These are phyloP conservation scores for Sclerospora graminicola DNA, from an alignment of 352 stramenopile genomes.

Conservation along the genomic window DNA sequence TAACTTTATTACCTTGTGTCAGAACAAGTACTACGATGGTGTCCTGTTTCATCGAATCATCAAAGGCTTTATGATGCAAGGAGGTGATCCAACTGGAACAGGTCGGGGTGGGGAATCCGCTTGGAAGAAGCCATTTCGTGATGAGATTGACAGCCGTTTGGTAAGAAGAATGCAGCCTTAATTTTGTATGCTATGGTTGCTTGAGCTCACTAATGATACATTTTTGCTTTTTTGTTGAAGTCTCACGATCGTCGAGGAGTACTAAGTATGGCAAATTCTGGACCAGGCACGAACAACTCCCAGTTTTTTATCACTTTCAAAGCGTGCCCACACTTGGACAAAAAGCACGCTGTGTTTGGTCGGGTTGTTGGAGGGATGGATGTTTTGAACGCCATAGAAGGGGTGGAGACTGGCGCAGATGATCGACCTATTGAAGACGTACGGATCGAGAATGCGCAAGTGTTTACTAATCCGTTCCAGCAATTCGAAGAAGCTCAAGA, in stretches of 20 bases:
- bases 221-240: conserved; percentile 16
- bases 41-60: conserved; percentile 95
- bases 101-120: conserved; percentile 90
- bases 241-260: conserved; percentile 86
- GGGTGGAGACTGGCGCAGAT: conserved; percentile 52
- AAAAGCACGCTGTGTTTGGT: conserved; percentile 97
- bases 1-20: conserved; percentile 95
- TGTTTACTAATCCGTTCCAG: conserved; percentile 87
- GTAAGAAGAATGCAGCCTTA: conserved; percentile 17
- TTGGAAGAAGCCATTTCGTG: conserved; percentile 90
- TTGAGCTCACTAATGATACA: conserved; percentile 2
- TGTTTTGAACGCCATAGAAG: conserved; percentile 74
- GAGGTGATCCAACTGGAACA: conserved; percentile 91
- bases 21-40: conserved; percentile 90
- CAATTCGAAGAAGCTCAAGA: conserved; percentile 63
- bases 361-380: conserved; percentile 89
- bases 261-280: conserved; percentile 96
- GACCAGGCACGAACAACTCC: conserved; percentile 91
- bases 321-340: conserved; percentile 93
- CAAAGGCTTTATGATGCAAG: conserved; percentile 94
- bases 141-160: conserved; percentile 96
- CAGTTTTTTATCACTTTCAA: conserved; percentile 99
- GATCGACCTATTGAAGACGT: conserved; percentile 83
- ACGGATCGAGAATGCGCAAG: conserved; percentile 60
- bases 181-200: neutral